Evolutionary conservation across 306 rosid species (phyloP).

Genomic region (Casuarina equisetifolia): DNA sequence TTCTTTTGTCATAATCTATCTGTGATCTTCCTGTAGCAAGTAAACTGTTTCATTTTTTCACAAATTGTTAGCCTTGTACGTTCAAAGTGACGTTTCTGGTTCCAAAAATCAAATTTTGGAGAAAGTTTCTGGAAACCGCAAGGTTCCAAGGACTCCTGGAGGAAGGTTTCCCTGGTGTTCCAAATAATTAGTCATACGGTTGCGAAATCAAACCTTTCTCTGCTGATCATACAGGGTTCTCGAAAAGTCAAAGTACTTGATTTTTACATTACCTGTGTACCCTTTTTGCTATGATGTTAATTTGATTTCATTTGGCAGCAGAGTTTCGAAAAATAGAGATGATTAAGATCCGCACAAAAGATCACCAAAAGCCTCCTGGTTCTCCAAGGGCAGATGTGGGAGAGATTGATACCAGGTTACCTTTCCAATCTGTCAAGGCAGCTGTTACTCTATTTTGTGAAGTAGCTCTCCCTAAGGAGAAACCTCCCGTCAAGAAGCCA

Average conservation of each 20-base stretch:
- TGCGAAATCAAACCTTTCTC: too few relatives aligned
- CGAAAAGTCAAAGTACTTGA: not conserved
- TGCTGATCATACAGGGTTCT: not conserved
- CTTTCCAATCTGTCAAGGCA: constrained; percentile 97
- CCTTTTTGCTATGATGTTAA: constrained; percentile 4
- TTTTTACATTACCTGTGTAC: not conserved
- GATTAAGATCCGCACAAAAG: constrained; percentile 36
- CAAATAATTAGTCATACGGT: too few relatives aligned
- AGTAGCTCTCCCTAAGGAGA: constrained; percentile 57
- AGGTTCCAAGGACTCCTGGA: too few relatives aligned
- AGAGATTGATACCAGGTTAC: constrained; percentile 88
- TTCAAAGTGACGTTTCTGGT: too few relatives aligned
- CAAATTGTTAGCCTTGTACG: too few relatives aligned
- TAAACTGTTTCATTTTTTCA: too few relatives aligned
- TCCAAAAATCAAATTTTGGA: not conserved
- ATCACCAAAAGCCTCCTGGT: constrained; percentile 29
- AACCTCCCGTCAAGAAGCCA: constrained; percentile 39
- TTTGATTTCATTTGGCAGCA: constrained; percentile 28
- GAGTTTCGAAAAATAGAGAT: constrained; percentile 27
- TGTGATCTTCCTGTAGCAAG: too few relatives aligned
- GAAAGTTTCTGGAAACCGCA: not conserved
- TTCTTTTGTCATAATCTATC: too few relatives aligned
- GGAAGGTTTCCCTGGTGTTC: too few relatives aligned
- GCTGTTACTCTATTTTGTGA: constrained; percentile 87
- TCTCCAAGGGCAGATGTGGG: constrained; percentile 84